Base-by-base conservation (phyloP, 208 protist genomes). In the Angomonas ambiguus region DNA sequence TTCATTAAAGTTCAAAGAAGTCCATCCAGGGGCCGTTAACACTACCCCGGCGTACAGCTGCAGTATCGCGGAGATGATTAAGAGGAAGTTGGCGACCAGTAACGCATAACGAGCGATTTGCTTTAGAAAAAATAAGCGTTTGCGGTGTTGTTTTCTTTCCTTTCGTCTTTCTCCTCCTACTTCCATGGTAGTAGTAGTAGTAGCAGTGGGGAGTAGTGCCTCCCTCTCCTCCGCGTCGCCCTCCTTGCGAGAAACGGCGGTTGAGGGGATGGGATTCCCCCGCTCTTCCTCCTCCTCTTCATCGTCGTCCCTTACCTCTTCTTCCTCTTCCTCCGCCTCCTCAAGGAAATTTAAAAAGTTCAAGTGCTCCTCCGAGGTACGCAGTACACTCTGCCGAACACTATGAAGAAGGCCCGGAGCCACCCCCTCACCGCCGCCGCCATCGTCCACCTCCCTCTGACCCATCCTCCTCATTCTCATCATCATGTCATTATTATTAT, bases 401-500 rank as follows among this genome's bases (percentile, higher is more conserved):
- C n/a, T n/a, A n/a, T n/a, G n/a, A n/a, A n/a, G n/a, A n/a, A n/a
- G n/a, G n/a, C n/a, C n/a, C n/a, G n/a, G n/a, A n/a, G n/a, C n/a
- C n/a, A n/a, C n/a, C n/a, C n/a, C n/a, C n/a, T n/a, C n/a, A n/a
- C n/a, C n/a, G n/a, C n/a, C n/a, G n/a, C n/a, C n/a, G n/a, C n/a
- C n/a, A n/a, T n/a, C n/a, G n/a, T n/a, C n/a, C n/a, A n/a, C n/a
- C n/a, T n/a, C n/a, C n/a, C n/a, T n/a, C n/a, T n/a, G n/a, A n/a
- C n/a, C n/a, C n/a, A n/a, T n/a, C n/a, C n/a, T n/a, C n/a, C n/a
- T n/a, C n/a, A n/a, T n/a, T n/a, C n/a, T n/a, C n/a, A n/a, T n/a
- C n/a, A n/a, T n/a, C n/a, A n/a, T n/a, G n/a, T 48, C 32, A 2
- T 71, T 33, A 22, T 55, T 22, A 31, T 51, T 24, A 61, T 67